Conservation (phyloP, 257 asterid species). For the Thymus quinquecostatus region DNA sequence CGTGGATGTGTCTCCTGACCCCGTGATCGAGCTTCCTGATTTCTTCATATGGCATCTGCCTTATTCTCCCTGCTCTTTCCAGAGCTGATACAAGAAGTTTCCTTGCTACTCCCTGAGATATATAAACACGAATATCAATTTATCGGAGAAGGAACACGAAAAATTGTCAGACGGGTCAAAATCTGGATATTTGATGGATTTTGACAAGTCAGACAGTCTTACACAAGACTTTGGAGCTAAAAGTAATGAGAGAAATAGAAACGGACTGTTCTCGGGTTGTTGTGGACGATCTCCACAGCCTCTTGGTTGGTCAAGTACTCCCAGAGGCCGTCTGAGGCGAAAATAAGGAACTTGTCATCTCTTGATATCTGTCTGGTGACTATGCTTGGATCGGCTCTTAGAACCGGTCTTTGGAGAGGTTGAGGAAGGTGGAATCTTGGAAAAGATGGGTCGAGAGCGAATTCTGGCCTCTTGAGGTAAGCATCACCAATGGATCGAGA, state of each 20-base stretch:
- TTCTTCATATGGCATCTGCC: conserved; percentile 46
- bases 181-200: neutral
- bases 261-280: conserved; percentile 57
- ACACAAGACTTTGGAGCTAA: neutral
- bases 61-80: conserved; percentile 48
- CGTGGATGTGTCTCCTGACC: conserved; percentile 57
- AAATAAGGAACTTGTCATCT: conserved; percentile 61
- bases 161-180: neutral
- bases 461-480: conserved; percentile 67
- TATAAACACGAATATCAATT: neutral
- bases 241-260: neutral
- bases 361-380: conserved; percentile 43
- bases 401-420: conserved; percentile 52
- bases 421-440: conserved; percentile 54
- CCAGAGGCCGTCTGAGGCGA: conserved; percentile 93
- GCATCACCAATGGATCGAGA: conserved; percentile 85
- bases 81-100: conserved; percentile 60
- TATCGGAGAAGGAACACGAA: neutral
- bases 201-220: neutral
- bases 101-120: conserved; percentile 72
- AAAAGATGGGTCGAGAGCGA: conserved; percentile 48
- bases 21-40: conserved; percentile 53
- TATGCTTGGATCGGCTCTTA: conserved; percentile 71
- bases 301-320: conserved; percentile 65
- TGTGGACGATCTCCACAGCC: conserved; percentile 70